A percentile compares a stretch with the other conserved stretches of the same genome.
Conservation (phyloP, 169 alveolate species). For the Perkinsus olseni region DNA sequence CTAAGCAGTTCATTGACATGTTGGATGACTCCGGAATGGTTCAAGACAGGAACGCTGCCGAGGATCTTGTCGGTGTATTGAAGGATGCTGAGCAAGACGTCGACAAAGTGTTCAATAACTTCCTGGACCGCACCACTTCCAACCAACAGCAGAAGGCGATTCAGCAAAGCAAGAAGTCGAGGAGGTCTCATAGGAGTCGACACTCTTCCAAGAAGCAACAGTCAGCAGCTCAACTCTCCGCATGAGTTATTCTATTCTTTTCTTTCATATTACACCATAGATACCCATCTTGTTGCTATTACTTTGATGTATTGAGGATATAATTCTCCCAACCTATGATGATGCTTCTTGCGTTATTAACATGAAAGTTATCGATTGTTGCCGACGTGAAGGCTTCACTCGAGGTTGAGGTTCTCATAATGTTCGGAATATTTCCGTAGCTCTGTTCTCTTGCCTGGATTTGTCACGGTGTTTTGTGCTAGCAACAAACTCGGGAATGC, state of each 20-base stretch:
- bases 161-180: not conserved
- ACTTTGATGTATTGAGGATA: not conserved
- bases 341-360: not conserved
- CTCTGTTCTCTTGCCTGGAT: no score
- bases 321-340: not conserved
- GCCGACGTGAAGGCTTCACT: no score
- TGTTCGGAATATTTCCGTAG: no score
- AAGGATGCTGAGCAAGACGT: not conserved
- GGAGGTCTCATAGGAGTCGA: not conserved
- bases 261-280: not conserved
- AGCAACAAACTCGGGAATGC: no score
- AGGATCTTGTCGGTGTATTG: not conserved
- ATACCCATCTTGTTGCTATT: not conserved
- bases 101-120: not conserved
- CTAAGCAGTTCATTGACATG: not conserved
- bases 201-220: not conserved
- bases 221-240: not conserved
- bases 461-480: no score
- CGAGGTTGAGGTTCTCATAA: no score
- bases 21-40: not conserved
- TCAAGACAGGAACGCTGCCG: not conserved
- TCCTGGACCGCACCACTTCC: not conserved
- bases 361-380: no score
- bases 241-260: not conserved
- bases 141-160: not conserved